Evolutionary conservation across 768 basidiomycete genomes (phyloP).

Genomic region (Hygrophoropsis aurantiaca): DNA sequence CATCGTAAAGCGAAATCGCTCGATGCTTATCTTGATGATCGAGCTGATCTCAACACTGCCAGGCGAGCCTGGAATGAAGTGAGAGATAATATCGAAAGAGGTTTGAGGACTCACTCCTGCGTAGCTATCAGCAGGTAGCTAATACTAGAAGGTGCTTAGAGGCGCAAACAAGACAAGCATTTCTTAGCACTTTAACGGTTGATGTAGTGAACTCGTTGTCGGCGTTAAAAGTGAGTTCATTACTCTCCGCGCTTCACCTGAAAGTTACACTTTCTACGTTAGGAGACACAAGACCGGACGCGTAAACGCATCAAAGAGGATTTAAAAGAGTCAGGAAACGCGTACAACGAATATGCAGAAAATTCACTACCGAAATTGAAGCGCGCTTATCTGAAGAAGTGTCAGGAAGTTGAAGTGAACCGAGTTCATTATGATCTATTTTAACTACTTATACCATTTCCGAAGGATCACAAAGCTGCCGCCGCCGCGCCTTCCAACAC

Average conservation of each 20-base stretch:
- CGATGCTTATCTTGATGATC: constrained; percentile 74
- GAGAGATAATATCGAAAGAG: constrained; percentile 82
- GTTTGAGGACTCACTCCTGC: constrained; percentile 37
- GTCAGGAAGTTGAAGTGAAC: constrained; percentile 81
- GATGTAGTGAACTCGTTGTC: constrained; percentile 76
- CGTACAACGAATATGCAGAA: constrained; percentile 83
- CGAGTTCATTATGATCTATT: background rate
- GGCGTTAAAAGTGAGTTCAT: constrained; percentile 54
- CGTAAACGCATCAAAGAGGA: constrained; percentile 90
- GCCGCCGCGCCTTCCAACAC: constrained; percentile 34
- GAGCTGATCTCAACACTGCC: constrained; percentile 58
- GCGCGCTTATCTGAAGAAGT: constrained; percentile 77
- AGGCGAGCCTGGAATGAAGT: constrained; percentile 83
- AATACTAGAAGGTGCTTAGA: constrained; percentile 45
- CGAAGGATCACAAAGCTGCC: constrained; percentile 67
- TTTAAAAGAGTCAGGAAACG: constrained; percentile 70
- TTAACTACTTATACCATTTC: constrained; percentile 8
- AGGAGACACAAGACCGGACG: constrained; percentile 94
- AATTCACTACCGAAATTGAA: constrained; percentile 79
- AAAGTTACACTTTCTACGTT: constrained; percentile 1
- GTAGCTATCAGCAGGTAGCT: background rate
- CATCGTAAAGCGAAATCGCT: constrained; percentile 69
- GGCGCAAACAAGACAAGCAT: constrained; percentile 78
- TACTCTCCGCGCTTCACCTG: background rate
- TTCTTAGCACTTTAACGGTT: constrained; percentile 63